Percentiles rank a stretch among this genome's conserved stretches.
These are phyloP conservation scores for Botryotinia narcissicola DNA, from an alignment of 2,329 filamentous ascomycete species.

Conservation along the genomic window DNA sequence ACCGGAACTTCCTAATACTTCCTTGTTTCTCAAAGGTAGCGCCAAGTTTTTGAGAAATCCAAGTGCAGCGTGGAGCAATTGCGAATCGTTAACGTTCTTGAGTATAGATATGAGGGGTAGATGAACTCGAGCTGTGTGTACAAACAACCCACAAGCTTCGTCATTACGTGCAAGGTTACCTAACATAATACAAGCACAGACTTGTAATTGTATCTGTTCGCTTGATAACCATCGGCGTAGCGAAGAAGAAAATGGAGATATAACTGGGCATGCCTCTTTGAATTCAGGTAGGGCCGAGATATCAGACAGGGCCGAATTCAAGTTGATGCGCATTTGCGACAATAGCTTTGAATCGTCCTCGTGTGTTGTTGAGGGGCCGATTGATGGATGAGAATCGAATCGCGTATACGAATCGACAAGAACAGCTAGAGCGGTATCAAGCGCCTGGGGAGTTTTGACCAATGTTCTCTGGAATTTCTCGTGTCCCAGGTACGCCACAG, in stretches of 20 bases:
- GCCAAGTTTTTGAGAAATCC: constrained; percentile 65
- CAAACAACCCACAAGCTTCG: constrained; percentile 50
- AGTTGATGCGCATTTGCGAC: constrained; percentile 48
- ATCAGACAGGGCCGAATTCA: constrained; percentile 52
- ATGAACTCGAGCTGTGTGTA: constrained; percentile 46
- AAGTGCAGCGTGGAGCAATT: constrained; percentile 56
- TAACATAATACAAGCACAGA: constrained; percentile 58
- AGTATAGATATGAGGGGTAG: constrained; percentile 48
- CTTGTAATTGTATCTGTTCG: constrained; percentile 47
- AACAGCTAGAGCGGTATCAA: constrained; percentile 47
- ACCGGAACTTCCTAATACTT: constrained; percentile 45
- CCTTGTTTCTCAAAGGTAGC: constrained; percentile 56
- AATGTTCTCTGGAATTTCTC: constrained; percentile 51
- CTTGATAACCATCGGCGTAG: constrained; percentile 50
- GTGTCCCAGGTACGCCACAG: constrained; percentile 55
- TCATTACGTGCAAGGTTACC: constrained; percentile 63
- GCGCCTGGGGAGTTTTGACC: constrained; percentile 38
- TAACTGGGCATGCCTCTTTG: constrained; percentile 43
- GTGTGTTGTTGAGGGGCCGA: constrained; percentile 28
- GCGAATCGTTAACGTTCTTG: constrained; percentile 44
- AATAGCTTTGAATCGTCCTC: constrained; percentile 50
- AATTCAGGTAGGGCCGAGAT: constrained; percentile 52
- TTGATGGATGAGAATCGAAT: constrained; percentile 40
- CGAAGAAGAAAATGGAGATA: constrained; percentile 43
- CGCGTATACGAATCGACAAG: constrained; percentile 50